phyloP scores from a whole-genome alignment of 2,329 filamentous ascomycete species.

The Fusarium temperatum region DNA sequence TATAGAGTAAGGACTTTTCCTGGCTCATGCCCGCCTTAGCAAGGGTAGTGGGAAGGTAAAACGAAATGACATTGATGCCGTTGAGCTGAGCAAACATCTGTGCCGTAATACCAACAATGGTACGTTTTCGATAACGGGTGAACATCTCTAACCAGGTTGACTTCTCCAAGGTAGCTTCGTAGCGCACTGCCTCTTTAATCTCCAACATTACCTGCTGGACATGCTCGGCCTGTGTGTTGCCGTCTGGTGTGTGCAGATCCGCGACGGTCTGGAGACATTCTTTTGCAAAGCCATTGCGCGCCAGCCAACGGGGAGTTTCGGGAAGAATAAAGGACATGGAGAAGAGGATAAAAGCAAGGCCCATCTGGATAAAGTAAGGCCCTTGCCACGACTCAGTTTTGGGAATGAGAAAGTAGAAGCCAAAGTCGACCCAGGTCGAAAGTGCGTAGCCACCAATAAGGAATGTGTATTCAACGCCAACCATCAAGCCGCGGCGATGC shows the following conservation, averaged over 20 bases:
- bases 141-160: conserved; percentile 48
- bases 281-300: background rate
- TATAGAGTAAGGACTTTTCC: background rate
- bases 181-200: background rate
- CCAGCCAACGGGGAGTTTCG: background rate
- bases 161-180: background rate
- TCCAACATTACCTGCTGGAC: background rate
- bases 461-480: background rate
- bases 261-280: background rate
- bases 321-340: background rate
- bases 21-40: background rate
- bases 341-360: background rate
- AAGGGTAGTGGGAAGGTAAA: background rate
- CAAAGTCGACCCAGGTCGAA: background rate
- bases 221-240: background rate
- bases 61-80: background rate
- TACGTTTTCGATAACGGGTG: conserved; percentile 49
- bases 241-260: background rate
- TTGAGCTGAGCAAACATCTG: background rate
- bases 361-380: background rate
- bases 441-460: background rate
- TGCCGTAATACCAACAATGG: background rate
- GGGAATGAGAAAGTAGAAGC: background rate
- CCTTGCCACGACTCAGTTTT: background rate
- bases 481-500: background rate